Evolutionary conservation across 2,329 filamentous ascomycete genomes (phyloP).

Genomic region (Fusarium sp.): DNA sequence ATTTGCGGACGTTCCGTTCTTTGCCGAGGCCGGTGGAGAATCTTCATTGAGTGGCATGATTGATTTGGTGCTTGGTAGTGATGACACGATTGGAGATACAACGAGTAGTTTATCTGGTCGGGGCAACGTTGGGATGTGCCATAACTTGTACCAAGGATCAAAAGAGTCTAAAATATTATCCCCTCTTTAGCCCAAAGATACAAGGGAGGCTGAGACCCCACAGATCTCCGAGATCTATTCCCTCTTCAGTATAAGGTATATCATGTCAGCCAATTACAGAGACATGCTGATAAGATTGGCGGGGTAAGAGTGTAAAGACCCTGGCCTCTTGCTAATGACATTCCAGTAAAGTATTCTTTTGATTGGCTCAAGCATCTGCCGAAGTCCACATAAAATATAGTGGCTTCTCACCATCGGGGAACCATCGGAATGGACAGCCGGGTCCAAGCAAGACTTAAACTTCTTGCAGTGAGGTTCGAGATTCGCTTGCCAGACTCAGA

Average conservation of each 20-base stretch:
- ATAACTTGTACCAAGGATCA: constrained; percentile 2
- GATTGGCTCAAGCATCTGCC: too few relatives aligned
- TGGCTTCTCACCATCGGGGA: not conserved
- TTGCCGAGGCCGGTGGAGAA: constrained; percentile 2
- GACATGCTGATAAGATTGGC: not conserved
- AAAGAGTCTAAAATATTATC: too few relatives aligned
- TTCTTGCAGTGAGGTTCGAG: not conserved
- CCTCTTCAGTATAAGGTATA: not conserved
- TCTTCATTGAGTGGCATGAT: constrained; percentile 2
- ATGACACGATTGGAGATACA: not conserved
- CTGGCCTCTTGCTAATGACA: not conserved
- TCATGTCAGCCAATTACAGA: not conserved
- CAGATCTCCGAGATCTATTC: not conserved
- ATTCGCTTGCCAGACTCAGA: not conserved
- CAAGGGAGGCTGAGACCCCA: not conserved
- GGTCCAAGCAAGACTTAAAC: not conserved
- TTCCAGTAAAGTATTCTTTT: not conserved
- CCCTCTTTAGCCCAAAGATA: not conserved
- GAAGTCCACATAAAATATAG: too few relatives aligned
- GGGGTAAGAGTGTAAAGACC: not conserved
- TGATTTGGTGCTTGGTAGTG: not conserved
- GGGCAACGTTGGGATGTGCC: constrained; percentile 21
- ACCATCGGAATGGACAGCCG: not conserved
- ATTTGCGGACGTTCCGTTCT: too few relatives aligned
- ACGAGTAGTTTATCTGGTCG: too few relatives aligned